Conservation (phyloP, 805 yeast genomes). For the Ogataea nitratoaversa region DNA sequence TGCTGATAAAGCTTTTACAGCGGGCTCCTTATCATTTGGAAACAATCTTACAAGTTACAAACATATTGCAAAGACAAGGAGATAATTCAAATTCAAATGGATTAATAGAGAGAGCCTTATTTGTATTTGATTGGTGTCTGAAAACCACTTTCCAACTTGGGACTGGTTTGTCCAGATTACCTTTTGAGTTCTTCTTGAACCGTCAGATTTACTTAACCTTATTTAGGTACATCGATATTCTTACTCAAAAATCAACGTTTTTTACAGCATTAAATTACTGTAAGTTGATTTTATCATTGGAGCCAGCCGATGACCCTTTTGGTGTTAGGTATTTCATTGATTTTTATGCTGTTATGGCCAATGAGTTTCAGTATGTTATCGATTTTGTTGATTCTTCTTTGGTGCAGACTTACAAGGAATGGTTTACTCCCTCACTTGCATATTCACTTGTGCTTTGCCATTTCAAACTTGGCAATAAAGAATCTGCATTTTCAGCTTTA, state of each 20-base stretch:
- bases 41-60: constrained; percentile 73
- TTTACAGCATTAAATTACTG: constrained; percentile 74
- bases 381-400: constrained; percentile 55
- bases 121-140: constrained; percentile 74
- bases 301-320: constrained; percentile 76
- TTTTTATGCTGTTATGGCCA: constrained; percentile 64
- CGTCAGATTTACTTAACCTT: constrained; percentile 72
- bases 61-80: constrained; percentile 72
- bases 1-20: constrained; percentile 54
- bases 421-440: constrained; percentile 72
- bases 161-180: constrained; percentile 59
- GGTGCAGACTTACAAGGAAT: constrained; percentile 50
- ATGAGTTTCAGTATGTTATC: constrained; percentile 58
- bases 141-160: constrained; percentile 55
- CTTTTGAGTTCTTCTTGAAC: constrained; percentile 70
- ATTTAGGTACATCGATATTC: constrained; percentile 63
- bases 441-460: constrained; percentile 65
- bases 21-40: constrained; percentile 71
- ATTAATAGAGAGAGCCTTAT: constrained; percentile 68
- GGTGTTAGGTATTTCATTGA: constrained; percentile 84
- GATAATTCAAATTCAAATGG: constrained; percentile 71
- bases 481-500: constrained; percentile 46
- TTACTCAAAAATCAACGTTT: constrained; percentile 75
- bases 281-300: constrained; percentile 61
- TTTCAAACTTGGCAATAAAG: constrained; percentile 34